Evolutionary conservation across 164 flowering plant genomes (phyloP), one percentile per base, ranked within the genome.

Genomic region (Magnolia sinica): DNA sequence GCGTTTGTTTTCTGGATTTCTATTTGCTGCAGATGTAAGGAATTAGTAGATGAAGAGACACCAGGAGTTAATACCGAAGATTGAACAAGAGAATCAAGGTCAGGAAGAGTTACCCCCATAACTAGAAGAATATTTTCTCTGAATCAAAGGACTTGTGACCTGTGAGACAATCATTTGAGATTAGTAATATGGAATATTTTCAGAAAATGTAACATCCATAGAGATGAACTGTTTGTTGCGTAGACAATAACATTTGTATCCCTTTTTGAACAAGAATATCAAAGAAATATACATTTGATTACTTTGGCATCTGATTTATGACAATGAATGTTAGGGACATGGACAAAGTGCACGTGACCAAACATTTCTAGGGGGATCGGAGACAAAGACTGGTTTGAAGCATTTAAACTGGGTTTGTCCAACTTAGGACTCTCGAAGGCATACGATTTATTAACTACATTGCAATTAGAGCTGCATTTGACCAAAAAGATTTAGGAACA

Each of bases 401-500:
- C 23, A 61, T 61, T 61, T 61, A 19, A 7, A 61, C 20, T 61
- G 5, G 65, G 20, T 2, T 16, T 3, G 19, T 61, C 20, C 65
- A 19, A 18, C 65, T 20, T 20, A 61, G 16, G 19, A 61, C 65
- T 61, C 20, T 61, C 20, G 7, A 14, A 61, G 64, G 22, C 64
- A 61, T 61, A 19, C 64, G 7, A 61, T 3, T 61, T 61, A 20
- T 61, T 61, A 61, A 61, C 16, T 0, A 61, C 19, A 20, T 61
- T 61, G 20, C 20, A 18, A 18, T 61, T 61, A 61, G 20, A 18
- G 20, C 65, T 61, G 20, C 22, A 61, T 61, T 20, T 61, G 65
- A 61, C 65, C 65, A 61, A 61, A 61, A 61, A 18, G 65, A 18
- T 61, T 61, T 61, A 18, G 65, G 65, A 61, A 61, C 65, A n/a